Percentiles rank a stretch among this genome's conserved stretches.
Evolutionary conservation across 345 rosid species (phyloP).

Genomic region (Litchi chinensis): DNA sequence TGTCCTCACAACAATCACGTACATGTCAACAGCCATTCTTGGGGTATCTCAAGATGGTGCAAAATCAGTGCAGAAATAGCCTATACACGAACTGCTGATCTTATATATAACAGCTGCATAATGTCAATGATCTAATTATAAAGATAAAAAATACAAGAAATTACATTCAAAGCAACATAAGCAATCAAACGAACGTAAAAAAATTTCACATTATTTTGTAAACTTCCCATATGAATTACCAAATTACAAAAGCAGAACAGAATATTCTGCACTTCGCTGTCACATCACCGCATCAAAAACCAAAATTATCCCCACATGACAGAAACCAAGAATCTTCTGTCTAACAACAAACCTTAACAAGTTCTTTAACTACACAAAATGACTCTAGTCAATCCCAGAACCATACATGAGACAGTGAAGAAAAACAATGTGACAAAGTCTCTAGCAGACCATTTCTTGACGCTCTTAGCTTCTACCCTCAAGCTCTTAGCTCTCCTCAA

Average conservation of each 20-base stretch:
- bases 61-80: no score
- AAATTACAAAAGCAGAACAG: conserved; percentile 40
- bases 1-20: no score
- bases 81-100: no score
- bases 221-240: conserved; percentile 3
- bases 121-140: no score
- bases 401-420: conserved; percentile 72
- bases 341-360: background rate
- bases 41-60: no score
- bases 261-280: conserved; percentile 36
- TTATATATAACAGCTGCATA: no score
- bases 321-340: conserved; percentile 1
- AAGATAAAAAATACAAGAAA: no score
- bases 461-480: conserved; percentile 64
- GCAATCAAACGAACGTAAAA: background rate
- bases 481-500: conserved; percentile 92
- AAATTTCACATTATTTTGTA: conserved; percentile 7
- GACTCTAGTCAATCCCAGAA: conserved; percentile 72
- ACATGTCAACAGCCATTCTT: no score
- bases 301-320: background rate
- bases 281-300: background rate
- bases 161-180: background rate
- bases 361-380: conserved; percentile 58
- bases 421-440: conserved; percentile 80
- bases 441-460: conserved; percentile 81